Base-by-base conservation (phyloP, 2,329 filamentous ascomycete species). In the Diplodia scrobiculata region DNA sequence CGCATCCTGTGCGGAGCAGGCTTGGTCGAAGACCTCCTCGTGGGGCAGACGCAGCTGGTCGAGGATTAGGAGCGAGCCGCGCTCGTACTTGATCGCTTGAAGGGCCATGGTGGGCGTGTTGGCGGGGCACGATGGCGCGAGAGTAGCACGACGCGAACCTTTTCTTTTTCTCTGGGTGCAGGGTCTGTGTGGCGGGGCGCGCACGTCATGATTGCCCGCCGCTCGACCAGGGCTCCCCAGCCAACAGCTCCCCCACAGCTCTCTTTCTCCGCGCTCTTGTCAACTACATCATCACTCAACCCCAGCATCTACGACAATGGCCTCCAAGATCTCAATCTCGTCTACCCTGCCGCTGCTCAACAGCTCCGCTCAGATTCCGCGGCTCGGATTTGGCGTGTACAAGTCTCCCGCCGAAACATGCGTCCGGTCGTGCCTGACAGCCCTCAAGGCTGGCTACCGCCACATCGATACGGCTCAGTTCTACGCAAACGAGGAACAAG, bases 31-130 rank as follows among this genome's bases (percentile, higher is more conserved):
- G 76, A 91, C 86, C 73, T 91, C 88, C 71, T 90, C 87, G 74
- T 95, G 91, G 14, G 91, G 91, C 25, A 95, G 84, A 68, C 87
- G 86, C n/a, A 95, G 86, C 80, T 95, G 91, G 77, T 95, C 90
- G 65, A 95, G 85, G 70, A 95, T 91, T 70, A 91, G 83, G 67
- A 95, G 83, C 76, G 84, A 84, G 70, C 90, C 90, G 62, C 87
- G 84, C 65, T 83, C 81, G 77, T 94, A 95, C 71, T 88, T 88
- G 78, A 95, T 91, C 11, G 91, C 91, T 79, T 93, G 84, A 54
- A 95, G 86, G 27, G 85, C 84, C 81, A 83, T 83, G 32, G 36
- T 32, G 55, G 50, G 48, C 36, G 32, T 45, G 27, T 25, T 25
- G 65, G 36, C 38, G 65, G 53, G 47, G 58, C 29, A 62, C 5